A percentile compares a stretch with the other conserved stretches of the same genome.
These are phyloP conservation scores for Ligustrum vulgare DNA, from an alignment of 257 asterid species.

Conservation along the genomic window DNA sequence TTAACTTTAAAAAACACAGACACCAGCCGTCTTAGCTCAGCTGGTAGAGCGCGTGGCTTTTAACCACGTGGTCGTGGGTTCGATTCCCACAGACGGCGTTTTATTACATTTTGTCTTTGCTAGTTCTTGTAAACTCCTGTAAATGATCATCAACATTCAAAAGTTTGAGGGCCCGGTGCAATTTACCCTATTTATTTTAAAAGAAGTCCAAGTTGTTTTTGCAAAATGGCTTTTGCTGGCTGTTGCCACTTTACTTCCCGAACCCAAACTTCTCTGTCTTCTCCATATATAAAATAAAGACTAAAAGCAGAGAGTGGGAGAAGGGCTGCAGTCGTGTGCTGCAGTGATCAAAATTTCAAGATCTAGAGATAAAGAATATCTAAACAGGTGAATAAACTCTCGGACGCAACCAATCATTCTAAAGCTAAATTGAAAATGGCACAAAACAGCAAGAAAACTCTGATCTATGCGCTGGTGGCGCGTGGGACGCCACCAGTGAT, in stretches of 20 bases:
- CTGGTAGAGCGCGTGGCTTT: slow-evolving; percentile 47
- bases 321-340: background rate
- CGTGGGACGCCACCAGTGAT: slow-evolving; percentile 57
- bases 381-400: background rate
- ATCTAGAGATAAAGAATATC: slow-evolving; percentile 21
- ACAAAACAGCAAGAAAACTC: slow-evolving; percentile 43
- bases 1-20: no score
- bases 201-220: no score
- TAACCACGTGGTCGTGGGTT: slow-evolving; percentile 53
- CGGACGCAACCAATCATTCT: no score
- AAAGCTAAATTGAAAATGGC: slow-evolving; percentile 32
- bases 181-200: no score
- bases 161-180: no score
- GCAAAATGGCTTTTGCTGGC: no score
- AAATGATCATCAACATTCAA: no score
- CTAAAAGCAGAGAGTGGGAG: slow-evolving; percentile 11
- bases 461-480: slow-evolving; percentile 71
- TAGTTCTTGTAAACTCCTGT: no score
- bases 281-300: no score
- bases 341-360: slow-evolving; percentile 18
- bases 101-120: no score
- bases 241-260: background rate
- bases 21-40: slow-evolving; percentile 32
- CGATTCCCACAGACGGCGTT: slow-evolving; percentile 53
- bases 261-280: background rate